Conservation (phyloP, 2,329 filamentous ascomycete species). For the Alternaria ethzedia region DNA sequence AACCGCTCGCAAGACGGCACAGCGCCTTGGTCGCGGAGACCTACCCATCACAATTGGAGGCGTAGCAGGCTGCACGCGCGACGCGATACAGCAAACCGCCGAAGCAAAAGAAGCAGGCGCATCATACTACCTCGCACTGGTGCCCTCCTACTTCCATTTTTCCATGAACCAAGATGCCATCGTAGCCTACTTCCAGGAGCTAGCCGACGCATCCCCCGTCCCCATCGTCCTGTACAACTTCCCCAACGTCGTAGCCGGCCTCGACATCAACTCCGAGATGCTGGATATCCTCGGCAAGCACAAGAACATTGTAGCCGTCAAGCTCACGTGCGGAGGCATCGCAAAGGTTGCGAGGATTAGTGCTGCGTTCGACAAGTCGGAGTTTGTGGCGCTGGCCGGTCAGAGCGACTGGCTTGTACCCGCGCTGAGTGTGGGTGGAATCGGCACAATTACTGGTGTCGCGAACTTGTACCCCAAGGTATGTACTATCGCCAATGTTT, state of each 20-base stretch:
- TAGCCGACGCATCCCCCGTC: slow-evolving; percentile 48
- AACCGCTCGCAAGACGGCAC: slow-evolving; percentile 47
- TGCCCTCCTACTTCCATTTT: slow-evolving; percentile 51
- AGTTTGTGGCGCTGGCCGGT: slow-evolving; percentile 51
- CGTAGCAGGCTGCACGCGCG: slow-evolving; percentile 49
- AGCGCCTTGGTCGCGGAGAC: slow-evolving; percentile 39
- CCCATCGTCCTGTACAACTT: slow-evolving; percentile 58
- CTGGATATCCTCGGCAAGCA: slow-evolving; percentile 46
- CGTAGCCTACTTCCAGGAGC: slow-evolving; percentile 45
- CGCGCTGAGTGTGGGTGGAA: slow-evolving; percentile 63
- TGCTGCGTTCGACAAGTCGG: slow-evolving; percentile 44
- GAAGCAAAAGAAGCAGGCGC: slow-evolving; percentile 49
- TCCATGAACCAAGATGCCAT: slow-evolving; percentile 48
- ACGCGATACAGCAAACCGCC: slow-evolving; percentile 50
- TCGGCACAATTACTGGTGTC: slow-evolving; percentile 68
- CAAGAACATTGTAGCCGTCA: slow-evolving; percentile 47
- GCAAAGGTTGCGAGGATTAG: slow-evolving; percentile 52
- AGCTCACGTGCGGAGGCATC: slow-evolving; percentile 49
- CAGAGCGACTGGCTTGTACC: slow-evolving; percentile 60
- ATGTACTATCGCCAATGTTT: not conserved
- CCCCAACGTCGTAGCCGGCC: slow-evolving; percentile 51
- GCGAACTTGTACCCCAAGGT: slow-evolving; percentile 66
- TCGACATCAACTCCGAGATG: slow-evolving; percentile 54
- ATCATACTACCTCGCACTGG: slow-evolving; percentile 48
- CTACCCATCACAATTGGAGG: slow-evolving; percentile 53